Percentiles rank a stretch among this genome's conserved stretches.
Evolutionary conservation across 495 filamentous ascomycete genomes (phyloP).

Genomic region (Aspergillus hancockii): DNA sequence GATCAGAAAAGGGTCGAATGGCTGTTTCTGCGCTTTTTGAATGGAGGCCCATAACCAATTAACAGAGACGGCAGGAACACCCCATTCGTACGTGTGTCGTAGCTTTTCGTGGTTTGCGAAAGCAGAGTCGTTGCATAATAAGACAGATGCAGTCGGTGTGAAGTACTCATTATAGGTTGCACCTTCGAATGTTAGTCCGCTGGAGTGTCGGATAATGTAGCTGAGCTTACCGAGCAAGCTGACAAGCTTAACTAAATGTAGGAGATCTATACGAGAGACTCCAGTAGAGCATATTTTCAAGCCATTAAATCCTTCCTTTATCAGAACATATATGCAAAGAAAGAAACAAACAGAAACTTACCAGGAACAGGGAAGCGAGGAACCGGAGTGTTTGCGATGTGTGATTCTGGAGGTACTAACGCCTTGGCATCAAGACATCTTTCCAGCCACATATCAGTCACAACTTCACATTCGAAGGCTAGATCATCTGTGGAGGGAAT

Average conservation of each 20-base stretch:
- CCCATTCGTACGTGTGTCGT: slow-evolving; percentile 67
- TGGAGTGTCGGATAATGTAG: not conserved
- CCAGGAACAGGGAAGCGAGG: slow-evolving; percentile 64
- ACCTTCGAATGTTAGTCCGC: slow-evolving; percentile 31
- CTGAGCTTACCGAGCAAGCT: slow-evolving; percentile 62
- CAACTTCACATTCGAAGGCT: slow-evolving; percentile 50
- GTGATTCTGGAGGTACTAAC: slow-evolving; percentile 66
- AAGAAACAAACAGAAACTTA: slow-evolving; percentile 26
- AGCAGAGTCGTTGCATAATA: slow-evolving; percentile 63
- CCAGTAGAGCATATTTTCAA: slow-evolving; percentile 77
- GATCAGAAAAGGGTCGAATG: slow-evolving; percentile 50
- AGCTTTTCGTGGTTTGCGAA: slow-evolving; percentile 73
- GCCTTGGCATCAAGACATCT: slow-evolving; percentile 74
- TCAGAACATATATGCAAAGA: slow-evolving; percentile 19
- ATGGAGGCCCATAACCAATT: slow-evolving; percentile 87
- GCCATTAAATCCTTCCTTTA: slow-evolving; percentile 54
- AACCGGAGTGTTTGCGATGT: slow-evolving; percentile 77
- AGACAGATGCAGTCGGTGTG: slow-evolving; percentile 62
- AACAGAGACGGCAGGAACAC: slow-evolving; percentile 72
- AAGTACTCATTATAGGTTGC: slow-evolving; percentile 77
- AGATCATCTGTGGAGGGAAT: slow-evolving; percentile 43
- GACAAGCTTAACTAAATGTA: slow-evolving; percentile 77
- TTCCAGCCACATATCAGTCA: slow-evolving; percentile 94
- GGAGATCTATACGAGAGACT: slow-evolving; percentile 80
- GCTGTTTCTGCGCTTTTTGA: slow-evolving; percentile 49